Evolutionary conservation across 1,284 basidiomycete species (phyloP), one percentile per base, ranked within the genome.

Genomic region (Mycosarcoma mackinlayi): DNA sequence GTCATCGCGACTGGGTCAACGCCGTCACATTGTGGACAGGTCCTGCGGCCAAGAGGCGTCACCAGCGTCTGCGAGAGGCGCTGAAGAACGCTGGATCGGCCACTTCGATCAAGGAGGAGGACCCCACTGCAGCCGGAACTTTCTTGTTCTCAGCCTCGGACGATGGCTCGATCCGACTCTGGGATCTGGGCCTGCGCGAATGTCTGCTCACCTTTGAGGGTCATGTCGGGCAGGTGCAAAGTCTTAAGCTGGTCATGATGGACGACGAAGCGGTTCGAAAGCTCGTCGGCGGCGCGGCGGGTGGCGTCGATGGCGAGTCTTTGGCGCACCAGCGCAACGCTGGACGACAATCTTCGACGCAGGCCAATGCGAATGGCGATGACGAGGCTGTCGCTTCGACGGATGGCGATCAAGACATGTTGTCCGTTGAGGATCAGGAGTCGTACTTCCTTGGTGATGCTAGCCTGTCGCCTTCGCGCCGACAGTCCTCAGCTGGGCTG

Each of bases 1-100:
- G 96, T 1, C 96, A 99, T 80, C 86, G 87, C 37, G 94, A 98
- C 79, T 98, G 96, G 94, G 94, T 99, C 64, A 98, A 98, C 82
- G 87, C 92, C 3, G 94, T 99, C 19, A 88, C 91, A 63, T 85
- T 99, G 18, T 98, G 96, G 95, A 92, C 96, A 80, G 88, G 90
- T 6, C 83, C 84, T 1, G 77, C 78, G 5, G 83, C 85, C n/a
- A 69, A 74, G 56, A 64, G 56, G 48, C 54, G 64, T 18, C 45
- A 69, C 52, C 47, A 62, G 42, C 35, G 41, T 21, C 38, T 66
- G 39, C 53, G 60, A 21, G 46, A 77, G 30, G 77, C 81, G 2
- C 38, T 69, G 6, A 45, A 57, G 3, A 56, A 55, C 34, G 56
- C 48, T 3, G 44, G 44, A 8, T 25, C 66, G 9, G 79, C 83